A percentile compares a stretch with the other conserved stretches of the same genome.
phyloP scores from a whole-genome alignment of 2,329 filamentous ascomycete species.

The Pseudogymnoascus sp. region DNA sequence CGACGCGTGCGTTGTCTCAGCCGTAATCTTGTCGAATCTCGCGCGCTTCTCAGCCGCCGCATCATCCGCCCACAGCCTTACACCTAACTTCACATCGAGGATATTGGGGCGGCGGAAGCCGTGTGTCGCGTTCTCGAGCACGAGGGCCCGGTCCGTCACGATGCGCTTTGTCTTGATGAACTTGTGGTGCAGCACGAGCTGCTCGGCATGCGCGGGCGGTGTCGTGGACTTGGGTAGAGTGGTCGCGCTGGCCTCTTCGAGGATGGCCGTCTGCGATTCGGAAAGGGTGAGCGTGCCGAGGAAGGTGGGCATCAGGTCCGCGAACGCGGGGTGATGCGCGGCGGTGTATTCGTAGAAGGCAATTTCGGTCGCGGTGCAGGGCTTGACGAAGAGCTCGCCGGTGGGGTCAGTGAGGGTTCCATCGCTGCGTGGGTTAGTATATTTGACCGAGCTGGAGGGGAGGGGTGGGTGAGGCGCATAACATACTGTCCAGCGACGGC shows the following conservation, averaged over 20 bases:
- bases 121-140: conserved; percentile 75
- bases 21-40: conserved; percentile 54
- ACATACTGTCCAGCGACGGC: conserved; percentile 82
- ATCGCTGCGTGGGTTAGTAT: conserved; percentile 51
- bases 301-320: conserved; percentile 75
- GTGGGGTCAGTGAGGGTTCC: conserved; percentile 80
- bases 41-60: conserved; percentile 53
- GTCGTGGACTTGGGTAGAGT: conserved; percentile 14
- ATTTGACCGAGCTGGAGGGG: conserved; percentile 8
- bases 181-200: conserved; percentile 10
- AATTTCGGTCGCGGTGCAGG: conserved; percentile 79
- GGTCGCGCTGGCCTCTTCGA: conserved; percentile 44
- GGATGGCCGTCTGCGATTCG: conserved; percentile 43
- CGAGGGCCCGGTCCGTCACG: conserved; percentile 71
- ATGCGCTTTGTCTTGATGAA: conserved; percentile 43
- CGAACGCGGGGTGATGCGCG: conserved; percentile 63
- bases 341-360: conserved; percentile 74
- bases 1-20: conserved; percentile 53
- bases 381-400: conserved; percentile 87
- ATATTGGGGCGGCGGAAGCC: conserved; percentile 84
- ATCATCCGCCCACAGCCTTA: conserved; percentile 76
- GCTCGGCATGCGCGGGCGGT: conserved; percentile 14
- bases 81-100: conserved; percentile 85
- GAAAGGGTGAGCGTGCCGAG: conserved; percentile 73
- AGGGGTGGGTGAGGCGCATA: conserved; percentile 12